Base-by-base conservation (phyloP, 2,329 filamentous ascomycete genomes). In the Juglanconis juglandina region DNA sequence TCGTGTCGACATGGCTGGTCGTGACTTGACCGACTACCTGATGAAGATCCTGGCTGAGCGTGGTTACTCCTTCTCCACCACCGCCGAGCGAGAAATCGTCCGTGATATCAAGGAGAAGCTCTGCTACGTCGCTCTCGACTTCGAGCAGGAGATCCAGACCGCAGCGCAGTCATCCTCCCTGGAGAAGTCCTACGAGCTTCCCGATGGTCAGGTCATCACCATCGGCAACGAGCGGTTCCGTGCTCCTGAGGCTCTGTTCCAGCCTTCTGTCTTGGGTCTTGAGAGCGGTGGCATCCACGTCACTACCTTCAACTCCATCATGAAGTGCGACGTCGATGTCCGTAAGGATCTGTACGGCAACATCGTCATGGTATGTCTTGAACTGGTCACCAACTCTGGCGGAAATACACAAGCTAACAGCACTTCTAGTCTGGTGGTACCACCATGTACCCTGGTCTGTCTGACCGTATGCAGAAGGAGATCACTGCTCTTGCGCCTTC, bases 391-490 rank as follows among this genome's bases (percentile, higher is more conserved):
- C 3, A 42, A 42, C 4, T 7, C 39, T 42, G 24, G 39, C 13
- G 10, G n/a, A 42, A 17, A 48, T n/a, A n/a, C 7, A 24, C 24
- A 44, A 61, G 63, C 75, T 79, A 72, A 81, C 70, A 7, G 11
- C 3, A n/a, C 34, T 24, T 50, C 56, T 71, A 97, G 93, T 99
- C 95, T 87, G 95, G 95, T 90, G 95, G 95, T 88, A 99, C 95
- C 76, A 99, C 95, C 80, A 98, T 99, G 95, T 99, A 98, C 87
- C 95, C 95, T 73, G 95, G 95, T 92, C 96, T 99, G 82, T 96
- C 93, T 80, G 95, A 99, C 87, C 95, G 95, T 88, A 98, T 99
- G 95, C 95, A 99, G 85, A 98, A 99, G 92, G 95, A 99, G 87
- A 98, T 99, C 80, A 98, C 93, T 79, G 90, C 93, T 78, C 91